These are phyloP conservation scores for Endotrypanum monterogeii DNA, from an alignment of 208 protist species.

Conservation along the genomic window DNA sequence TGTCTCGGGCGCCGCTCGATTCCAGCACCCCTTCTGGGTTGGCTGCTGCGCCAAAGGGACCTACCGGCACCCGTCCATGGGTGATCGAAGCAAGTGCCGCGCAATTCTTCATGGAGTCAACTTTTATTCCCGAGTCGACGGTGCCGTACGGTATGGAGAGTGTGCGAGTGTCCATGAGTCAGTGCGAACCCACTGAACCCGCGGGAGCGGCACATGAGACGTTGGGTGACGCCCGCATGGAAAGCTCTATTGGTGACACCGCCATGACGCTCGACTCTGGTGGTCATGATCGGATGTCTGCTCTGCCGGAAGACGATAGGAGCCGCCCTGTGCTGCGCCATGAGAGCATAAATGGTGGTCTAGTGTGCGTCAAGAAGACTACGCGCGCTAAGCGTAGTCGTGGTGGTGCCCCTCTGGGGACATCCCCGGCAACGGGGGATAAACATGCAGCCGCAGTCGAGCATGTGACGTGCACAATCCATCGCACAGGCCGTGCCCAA, in stretches of 20 bases:
- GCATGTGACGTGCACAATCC: constrained; percentile 24
- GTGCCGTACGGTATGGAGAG: constrained; percentile 15
- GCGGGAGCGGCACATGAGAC: not conserved
- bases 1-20: not conserved
- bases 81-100: constrained; percentile 28
- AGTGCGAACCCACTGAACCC: not conserved
- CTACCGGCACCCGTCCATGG: not conserved
- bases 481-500: constrained; percentile 18
- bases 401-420: not conserved
- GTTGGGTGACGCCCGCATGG: not conserved
- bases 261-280: not conserved
- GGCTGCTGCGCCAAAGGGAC: not conserved
- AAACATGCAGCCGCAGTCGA: constrained; percentile 6
- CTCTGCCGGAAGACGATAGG: not conserved
- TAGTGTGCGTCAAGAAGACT: not conserved
- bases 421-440: not conserved
- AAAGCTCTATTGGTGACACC: not conserved
- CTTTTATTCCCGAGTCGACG: constrained; percentile 31
- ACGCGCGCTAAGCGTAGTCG: not conserved
- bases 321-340: not conserved
- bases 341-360: not conserved
- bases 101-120: constrained; percentile 30
- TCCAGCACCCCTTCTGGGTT: not conserved
- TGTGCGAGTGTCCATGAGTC: not conserved
- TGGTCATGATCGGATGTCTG: not conserved